Percentiles rank a stretch among this genome's conserved stretches.
Conservation (phyloP, 257 asterid genomes). For the Solanum chaucha region DNA sequence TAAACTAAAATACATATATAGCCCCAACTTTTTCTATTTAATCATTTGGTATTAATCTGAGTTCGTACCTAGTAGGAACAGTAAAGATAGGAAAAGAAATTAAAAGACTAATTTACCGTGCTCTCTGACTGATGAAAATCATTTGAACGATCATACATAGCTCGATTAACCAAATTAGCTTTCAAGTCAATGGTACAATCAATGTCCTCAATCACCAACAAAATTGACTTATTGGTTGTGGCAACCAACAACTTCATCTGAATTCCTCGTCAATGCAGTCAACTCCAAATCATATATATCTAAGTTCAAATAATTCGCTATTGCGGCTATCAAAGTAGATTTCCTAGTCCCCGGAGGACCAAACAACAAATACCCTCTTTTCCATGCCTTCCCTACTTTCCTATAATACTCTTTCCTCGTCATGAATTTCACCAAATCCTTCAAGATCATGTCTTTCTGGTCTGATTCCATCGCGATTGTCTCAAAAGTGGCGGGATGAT, state of each 20-base stretch:
- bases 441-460: not conserved
- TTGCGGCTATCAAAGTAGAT: not conserved
- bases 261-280: not conserved
- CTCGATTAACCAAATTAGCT: not conserved
- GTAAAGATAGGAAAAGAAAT: not conserved
- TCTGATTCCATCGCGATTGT: conserved; percentile 9
- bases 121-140: not conserved
- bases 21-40: not conserved
- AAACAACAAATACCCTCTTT: conserved; percentile 19
- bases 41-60: not conserved
- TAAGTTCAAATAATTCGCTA: not conserved
- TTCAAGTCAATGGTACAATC: conserved; percentile 12
- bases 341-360: not conserved
- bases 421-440: conserved; percentile 12
- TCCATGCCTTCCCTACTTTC: conserved; percentile 25
- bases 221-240: conserved; percentile 3
- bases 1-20: too few species aligned
- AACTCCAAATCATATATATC: conserved; percentile 10
- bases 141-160: not conserved
- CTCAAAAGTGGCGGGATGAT: not conserved
- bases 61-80: not conserved
- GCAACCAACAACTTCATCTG: not conserved
- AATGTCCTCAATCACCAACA: conserved; percentile 13
- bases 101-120: not conserved
- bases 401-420: conserved; percentile 7